Conservation (phyloP, 1,284 basidiomycete genomes). For the Taiwanofungus camphoratus region DNA sequence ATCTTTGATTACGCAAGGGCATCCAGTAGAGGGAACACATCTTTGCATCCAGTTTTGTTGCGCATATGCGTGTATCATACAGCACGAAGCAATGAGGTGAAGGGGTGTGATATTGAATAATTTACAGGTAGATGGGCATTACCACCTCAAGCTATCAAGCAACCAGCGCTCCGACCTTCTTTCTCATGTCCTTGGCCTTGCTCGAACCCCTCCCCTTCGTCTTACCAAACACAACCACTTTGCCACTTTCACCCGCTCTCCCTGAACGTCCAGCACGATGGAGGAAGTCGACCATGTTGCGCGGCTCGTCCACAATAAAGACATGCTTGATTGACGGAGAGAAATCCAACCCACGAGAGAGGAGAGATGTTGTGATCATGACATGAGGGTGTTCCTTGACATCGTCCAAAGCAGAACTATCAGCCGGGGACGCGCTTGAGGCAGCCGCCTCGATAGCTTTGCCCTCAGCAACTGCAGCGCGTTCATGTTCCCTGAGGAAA, state of each 20-base stretch:
- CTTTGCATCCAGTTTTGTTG: too few relatives aligned
- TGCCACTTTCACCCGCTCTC: slow-evolving; percentile 59
- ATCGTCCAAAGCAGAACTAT: slow-evolving; percentile 9
- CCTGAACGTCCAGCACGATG: slow-evolving; percentile 85
- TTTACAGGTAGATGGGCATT: too few relatives aligned
- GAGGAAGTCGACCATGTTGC: slow-evolving; percentile 85
- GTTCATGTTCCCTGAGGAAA: slow-evolving; percentile 45
- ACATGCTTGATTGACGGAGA: slow-evolving; percentile 69
- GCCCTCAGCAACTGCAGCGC: neutral
- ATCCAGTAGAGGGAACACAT: too few relatives aligned
- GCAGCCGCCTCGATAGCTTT: neutral
- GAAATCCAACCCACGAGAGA: slow-evolving; percentile 90
- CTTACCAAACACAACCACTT: slow-evolving; percentile 69
- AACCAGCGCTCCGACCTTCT: slow-evolving; percentile 32
- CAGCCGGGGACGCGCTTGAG: neutral
- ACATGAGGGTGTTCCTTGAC: slow-evolving; percentile 47
- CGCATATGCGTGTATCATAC: too few relatives aligned
- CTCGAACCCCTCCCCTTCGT: slow-evolving; percentile 40
- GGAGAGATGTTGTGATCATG: slow-evolving; percentile 83
- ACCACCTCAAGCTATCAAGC: too few relatives aligned
- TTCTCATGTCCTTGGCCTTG: slow-evolving; percentile 43
- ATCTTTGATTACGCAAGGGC: too few relatives aligned
- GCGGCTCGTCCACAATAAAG: slow-evolving; percentile 79
- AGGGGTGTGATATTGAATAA: too few relatives aligned
- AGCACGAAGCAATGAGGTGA: too few relatives aligned